Conservation (phyloP, 352 stramenopile species). For the Lagenidium giganteum region DNA sequence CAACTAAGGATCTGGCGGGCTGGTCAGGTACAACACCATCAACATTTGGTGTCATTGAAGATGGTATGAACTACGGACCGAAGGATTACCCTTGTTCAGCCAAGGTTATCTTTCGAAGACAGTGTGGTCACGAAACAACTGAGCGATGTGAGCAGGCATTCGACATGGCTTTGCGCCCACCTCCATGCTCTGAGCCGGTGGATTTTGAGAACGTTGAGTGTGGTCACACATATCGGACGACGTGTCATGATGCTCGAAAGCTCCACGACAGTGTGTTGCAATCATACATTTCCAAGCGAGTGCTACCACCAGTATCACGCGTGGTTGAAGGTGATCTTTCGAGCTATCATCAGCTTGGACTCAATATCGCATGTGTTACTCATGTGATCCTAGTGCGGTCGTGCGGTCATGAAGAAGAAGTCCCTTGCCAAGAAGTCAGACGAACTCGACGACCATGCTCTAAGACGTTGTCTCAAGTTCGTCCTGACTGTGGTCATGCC, state of each 20-base stretch:
- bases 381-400: constrained; percentile 25
- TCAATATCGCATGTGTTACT: constrained; percentile 34
- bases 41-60: constrained; percentile 40
- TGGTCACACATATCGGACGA: constrained; percentile 47
- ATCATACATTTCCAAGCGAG: background rate
- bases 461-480: constrained; percentile 19
- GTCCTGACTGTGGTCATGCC: constrained; percentile 43
- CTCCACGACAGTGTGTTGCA: constrained; percentile 4
- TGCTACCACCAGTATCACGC: constrained; percentile 4
- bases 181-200: constrained; percentile 40
- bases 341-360: constrained; percentile 29
- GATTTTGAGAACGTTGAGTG: constrained; percentile 61
- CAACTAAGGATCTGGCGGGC: constrained; percentile 26
- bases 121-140: constrained; percentile 51
- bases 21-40: constrained; percentile 39
- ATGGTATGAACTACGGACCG: constrained; percentile 52
- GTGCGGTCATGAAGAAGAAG: constrained; percentile 38
- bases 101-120: constrained; percentile 49
- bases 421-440: constrained; percentile 46
- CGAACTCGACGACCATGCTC: constrained; percentile 22
- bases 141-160: constrained; percentile 69
- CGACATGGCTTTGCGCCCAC: constrained; percentile 38
- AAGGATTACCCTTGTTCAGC: constrained; percentile 68
- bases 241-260: constrained; percentile 34
- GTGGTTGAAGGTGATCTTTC: constrained; percentile 16